These are phyloP conservation scores for Hylodesmum podocarpum DNA, from an alignment of 306 rosid genomes.

Conservation along the genomic window DNA sequence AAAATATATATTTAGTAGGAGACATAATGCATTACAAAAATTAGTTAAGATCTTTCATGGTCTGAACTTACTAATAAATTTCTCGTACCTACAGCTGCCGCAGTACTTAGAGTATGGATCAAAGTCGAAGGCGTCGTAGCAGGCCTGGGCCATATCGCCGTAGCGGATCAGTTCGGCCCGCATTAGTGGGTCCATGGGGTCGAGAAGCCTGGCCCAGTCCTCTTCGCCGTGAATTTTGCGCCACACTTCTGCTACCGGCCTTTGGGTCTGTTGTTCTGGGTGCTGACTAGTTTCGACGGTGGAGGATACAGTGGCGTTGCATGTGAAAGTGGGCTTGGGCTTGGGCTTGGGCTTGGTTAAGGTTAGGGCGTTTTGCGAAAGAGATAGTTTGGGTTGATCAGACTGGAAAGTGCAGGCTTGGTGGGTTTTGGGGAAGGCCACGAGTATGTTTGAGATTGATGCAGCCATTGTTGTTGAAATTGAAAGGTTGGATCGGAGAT, in stretches of 20 bases:
- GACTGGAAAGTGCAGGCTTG: neutral
- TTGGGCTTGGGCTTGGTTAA: neutral
- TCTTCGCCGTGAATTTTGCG: constrained; percentile 66
- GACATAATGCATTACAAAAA: no score
- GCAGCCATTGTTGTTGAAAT: constrained; percentile 39
- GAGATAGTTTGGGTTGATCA: neutral
- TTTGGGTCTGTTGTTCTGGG: neutral
- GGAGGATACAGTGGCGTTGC: constrained; percentile 25
- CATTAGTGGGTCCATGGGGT: constrained; percentile 59
- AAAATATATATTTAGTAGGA: no score
- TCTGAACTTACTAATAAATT: no score
- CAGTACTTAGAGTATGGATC: constrained; percentile 84
- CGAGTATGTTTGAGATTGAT: constrained; percentile 31
- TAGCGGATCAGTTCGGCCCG: constrained; percentile 64
- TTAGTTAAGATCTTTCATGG: no score
- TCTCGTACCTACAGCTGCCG: constrained; percentile 68
- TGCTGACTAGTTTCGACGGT: constrained; percentile 5
- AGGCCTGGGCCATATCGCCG: constrained; percentile 86
- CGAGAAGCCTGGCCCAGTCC: constrained; percentile 68
- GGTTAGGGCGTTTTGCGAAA: neutral
- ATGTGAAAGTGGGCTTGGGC: neutral
- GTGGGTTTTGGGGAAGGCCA: constrained; percentile 24
- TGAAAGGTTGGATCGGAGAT: neutral
- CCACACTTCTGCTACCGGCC: constrained; percentile 41
- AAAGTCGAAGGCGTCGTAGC: constrained; percentile 79